A percentile compares a stretch with the other conserved stretches of the same genome.
phyloP scores from a whole-genome alignment of 129 eudicot species.

The Logfia minima region DNA sequence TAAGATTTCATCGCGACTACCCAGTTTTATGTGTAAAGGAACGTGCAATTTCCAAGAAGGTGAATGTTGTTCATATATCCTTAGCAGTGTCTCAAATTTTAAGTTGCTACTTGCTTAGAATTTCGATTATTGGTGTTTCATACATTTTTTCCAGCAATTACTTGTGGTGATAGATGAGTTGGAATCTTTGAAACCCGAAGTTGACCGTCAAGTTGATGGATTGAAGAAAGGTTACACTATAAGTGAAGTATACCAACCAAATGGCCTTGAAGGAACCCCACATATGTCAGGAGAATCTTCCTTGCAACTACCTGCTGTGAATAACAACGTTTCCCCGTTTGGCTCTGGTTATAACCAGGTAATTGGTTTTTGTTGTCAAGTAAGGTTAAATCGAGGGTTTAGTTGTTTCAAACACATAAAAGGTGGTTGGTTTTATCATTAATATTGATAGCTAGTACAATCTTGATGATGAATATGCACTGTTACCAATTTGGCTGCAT shows the following conservation, averaged over 20 bases:
- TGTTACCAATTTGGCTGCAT: background rate
- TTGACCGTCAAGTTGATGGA: conserved; percentile 49
- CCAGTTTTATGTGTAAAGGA: conserved; percentile 55
- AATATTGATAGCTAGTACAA: background rate
- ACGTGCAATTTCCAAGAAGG: conserved; percentile 63
- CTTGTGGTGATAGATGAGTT: conserved; percentile 68
- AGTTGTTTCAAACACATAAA: background rate
- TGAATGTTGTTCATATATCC: conserved; percentile 25
- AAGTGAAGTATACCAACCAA: conserved; percentile 43
- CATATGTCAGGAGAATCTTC: conserved; percentile 44
- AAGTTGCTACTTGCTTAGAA: conserved; percentile 15
- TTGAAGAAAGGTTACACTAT: conserved; percentile 41
- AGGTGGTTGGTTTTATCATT: conserved; percentile 1
- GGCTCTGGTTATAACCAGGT: conserved; percentile 51
- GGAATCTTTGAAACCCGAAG: conserved; percentile 69
- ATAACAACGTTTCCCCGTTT: conserved; percentile 36
- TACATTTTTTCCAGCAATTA: conserved; percentile 63
- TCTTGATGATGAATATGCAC: conserved; percentile 21
- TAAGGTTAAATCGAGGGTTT: background rate
- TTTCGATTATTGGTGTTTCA: conserved; percentile 13
- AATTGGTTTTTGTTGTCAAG: conserved; percentile 12
- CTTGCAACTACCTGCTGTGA: conserved; percentile 34
- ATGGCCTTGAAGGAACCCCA: conserved; percentile 36
- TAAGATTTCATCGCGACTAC: conserved; percentile 87
- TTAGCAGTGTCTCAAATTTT: background rate